Base-by-base conservation (phyloP, 306 rosid genomes). In the Calophaca sinica region DNA sequence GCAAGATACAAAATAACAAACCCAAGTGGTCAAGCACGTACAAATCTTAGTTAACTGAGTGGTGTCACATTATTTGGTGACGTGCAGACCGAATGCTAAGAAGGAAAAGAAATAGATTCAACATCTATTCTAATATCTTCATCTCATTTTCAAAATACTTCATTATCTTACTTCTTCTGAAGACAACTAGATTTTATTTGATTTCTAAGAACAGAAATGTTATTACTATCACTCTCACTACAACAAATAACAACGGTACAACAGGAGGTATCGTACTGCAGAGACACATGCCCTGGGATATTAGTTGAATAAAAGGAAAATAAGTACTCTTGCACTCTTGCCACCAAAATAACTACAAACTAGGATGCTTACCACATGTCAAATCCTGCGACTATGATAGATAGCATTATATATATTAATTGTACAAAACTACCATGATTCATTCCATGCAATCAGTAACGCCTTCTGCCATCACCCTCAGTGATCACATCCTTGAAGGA, bases 401-500 rank as follows among this genome's bases (percentile, higher is more conserved):
- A 65, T 1, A 59, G 33, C 73, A 75, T 28, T 39, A 58, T 15
- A 68, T 28, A 49, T 29, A 58, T 45, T 68, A 28, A 59, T 72
- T 70, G 15, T 72, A 85, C 88, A 82, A 54, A 73, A 58, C 62
- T 67, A 49, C 59, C 42, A 38, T 6, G 7, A 14, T 36, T 36
- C 5, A 10, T 6, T 35, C 5, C 1, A 3, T 46, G 42, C 59
- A 72, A 69, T 82, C 71, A 94, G 77, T 91, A 82, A 15, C 52
- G 39, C 10, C 45, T 71, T 85, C 97, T 88, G 44, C 97, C 98
- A 84, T 94, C 96, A 38, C 97, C 96, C 32, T 92, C 96, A 6
- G 90, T 92, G 42, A 94, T 94, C 70, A 92, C 87, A 62, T 94
- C 99, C 73, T 94, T 84, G 90, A 94, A 94, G 20, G 90, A 80